These are phyloP conservation scores for Penicillium sp. DNA, from an alignment of 2,329 filamentous ascomycete genomes.

Conservation along the genomic window DNA sequence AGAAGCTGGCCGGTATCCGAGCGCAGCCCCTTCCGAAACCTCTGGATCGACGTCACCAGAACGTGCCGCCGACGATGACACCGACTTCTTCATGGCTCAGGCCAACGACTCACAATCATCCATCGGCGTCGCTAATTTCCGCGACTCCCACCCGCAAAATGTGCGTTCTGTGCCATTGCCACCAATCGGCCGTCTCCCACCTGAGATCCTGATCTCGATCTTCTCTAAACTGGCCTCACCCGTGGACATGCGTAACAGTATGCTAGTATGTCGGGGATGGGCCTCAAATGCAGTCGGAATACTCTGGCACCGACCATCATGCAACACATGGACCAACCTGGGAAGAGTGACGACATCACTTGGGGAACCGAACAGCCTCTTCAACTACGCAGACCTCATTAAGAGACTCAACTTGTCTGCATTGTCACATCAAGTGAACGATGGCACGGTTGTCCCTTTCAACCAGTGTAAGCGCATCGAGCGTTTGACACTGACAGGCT, in stretches of 20 bases:
- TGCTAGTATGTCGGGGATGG: constrained; percentile 95
- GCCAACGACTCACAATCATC: constrained; percentile 91
- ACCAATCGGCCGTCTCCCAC: constrained; percentile 81
- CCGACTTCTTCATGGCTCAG: constrained; percentile 83
- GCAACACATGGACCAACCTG: constrained; percentile 82
- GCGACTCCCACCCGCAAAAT: constrained; percentile 70
- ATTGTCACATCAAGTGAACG: constrained; percentile 74
- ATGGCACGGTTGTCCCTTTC: constrained; percentile 83
- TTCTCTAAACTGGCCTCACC: constrained; percentile 80
- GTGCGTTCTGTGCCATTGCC: constrained; percentile 35
- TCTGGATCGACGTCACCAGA: constrained; percentile 50
- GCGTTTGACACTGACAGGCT: constrained; percentile 88
- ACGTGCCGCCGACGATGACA: constrained; percentile 77
- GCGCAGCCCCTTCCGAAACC: constrained; percentile 45
- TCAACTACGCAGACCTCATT: constrained; percentile 86
- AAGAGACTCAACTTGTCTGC: constrained; percentile 87
- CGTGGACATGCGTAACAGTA: constrained; percentile 78
- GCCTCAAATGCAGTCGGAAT: constrained; percentile 88
- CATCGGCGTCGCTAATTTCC: constrained; percentile 75
- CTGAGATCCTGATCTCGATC: constrained; percentile 91
- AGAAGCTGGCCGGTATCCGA: constrained; percentile 38
- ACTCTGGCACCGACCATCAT: constrained; percentile 91
- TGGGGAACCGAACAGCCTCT: constrained; percentile 71
- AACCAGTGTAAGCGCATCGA: constrained; percentile 86
- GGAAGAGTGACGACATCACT: constrained; percentile 79